Base-by-base conservation (phyloP, 2,329 filamentous ascomycete genomes). In the Emmonsiellopsis sp. region DNA sequence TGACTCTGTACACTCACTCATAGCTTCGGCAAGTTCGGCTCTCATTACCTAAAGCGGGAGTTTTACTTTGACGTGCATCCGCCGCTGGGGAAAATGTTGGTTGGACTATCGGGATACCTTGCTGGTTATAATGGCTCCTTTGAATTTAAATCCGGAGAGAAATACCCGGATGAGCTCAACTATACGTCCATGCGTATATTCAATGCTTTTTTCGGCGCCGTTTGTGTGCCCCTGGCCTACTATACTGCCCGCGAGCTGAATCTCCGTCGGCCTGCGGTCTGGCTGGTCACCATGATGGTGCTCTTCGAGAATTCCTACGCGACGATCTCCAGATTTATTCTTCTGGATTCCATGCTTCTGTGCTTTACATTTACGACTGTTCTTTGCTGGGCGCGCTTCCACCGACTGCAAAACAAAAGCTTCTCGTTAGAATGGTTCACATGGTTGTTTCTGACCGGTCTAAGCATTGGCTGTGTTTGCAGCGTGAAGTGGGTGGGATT, bases 301-400 rank as follows among this genome's bases (percentile, higher is more conserved):
- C 83, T 98, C 42, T 98, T 90, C 77, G 93, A 98, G 73, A 98
- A 98, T 78, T 97, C 93, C 50, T 98, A 97, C 76, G 95, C 93
- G 48, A 97, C 94, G 34, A 98, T 98, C 72, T 96, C 91, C 73
- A 84, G 93, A 57, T 98, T 98, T 70, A 97, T 98, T 64, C 84
- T 98, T 26, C 84, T 98, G 64, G 93, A 98, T 72, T 97, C 93
- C 0, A 98, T 98, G 93, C 82, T 98, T 50, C 81, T 98, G 40
- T 97, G 91, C 76, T 96, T 95, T 68, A 98, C 94, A n/a, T 93
- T 97, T 62, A 91, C 90, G 13, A 98, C 93, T 5, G 87, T 94
- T 58, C 83, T 97, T 64, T 97, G 92, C 80, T 98, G 92, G 90
- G 85, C 90, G 65, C 93, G 90, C 70, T 97, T 98, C 73, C 93